Evolutionary conservation across 1,139 yeast genomes (phyloP), one percentile per base, ranked within the genome.

Genomic region (Yamadazyma siamensis): DNA sequence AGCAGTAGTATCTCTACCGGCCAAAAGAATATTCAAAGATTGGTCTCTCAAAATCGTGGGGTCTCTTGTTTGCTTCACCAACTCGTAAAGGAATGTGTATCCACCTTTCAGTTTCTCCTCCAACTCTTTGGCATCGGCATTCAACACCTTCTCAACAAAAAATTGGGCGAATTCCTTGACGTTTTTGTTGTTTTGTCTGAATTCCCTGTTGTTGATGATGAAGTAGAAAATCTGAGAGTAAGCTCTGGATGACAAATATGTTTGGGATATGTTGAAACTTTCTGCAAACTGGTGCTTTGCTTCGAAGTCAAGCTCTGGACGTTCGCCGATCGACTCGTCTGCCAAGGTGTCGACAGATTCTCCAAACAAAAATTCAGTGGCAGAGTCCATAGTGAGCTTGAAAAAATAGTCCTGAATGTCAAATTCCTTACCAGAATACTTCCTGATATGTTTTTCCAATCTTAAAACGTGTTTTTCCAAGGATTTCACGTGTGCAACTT

Each of bases 351-450:
- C 59, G 9, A 69, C 71, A 8, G 75, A 64, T 46, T 69, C 75
- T 10, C 82, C 82, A 53, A 76, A 75, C 43, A 76, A 58, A 44
- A 75, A 74, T 50, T 76, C 80, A 11, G 80, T 69, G 4, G 81
- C 73, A 15, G 77, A 65, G 47, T 76, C 82, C 37, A 76, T 61
- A 5, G 82, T 76, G 28, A 76, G 54, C 36, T 54, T 54, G 52
- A 66, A 75, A 47, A 73, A 72, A 31, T 67, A 55, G 17, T 57
- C 63, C 46, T 74, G 80, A 19, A 74, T 49, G 39, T 77, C 78
- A 39, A 73, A 57, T 23, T 46, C 47, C 14, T 53, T 41, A 19
- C 67, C 69, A 7, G 50, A 34, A 31, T 41, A 28, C 27, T 48
- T 49, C 17, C 42, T 38, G 25, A 72, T 40, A 27, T 61, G 66